These are phyloP conservation scores for Taiozyma onychis DNA, from an alignment of 1,139 yeast species.

Conservation along the genomic window DNA sequence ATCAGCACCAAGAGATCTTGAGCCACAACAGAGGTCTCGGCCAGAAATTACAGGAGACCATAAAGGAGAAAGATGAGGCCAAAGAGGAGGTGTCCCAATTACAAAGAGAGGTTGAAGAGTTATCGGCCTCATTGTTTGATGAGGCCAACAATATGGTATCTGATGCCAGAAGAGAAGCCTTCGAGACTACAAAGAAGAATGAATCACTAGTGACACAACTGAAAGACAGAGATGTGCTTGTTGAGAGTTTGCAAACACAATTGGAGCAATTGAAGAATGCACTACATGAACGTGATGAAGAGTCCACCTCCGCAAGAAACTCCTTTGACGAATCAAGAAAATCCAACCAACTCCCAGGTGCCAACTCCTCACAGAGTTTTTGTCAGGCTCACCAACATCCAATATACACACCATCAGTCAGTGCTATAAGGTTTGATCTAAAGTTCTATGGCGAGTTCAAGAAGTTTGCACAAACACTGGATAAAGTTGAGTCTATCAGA, in stretches of 20 bases:
- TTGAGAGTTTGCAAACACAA: slow-evolving; percentile 65
- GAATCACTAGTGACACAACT: slow-evolving; percentile 56
- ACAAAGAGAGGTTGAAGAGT: slow-evolving; percentile 69
- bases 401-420: slow-evolving; percentile 47
- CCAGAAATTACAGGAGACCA: slow-evolving; percentile 30
- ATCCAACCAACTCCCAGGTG: background rate
- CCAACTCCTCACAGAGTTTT: slow-evolving; percentile 5
- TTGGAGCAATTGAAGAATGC: slow-evolving; percentile 62
- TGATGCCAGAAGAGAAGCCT: slow-evolving; percentile 57
- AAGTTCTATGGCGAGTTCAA: slow-evolving; percentile 31
- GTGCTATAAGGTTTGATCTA: slow-evolving; percentile 56
- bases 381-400: slow-evolving; percentile 13
- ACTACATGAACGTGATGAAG: slow-evolving; percentile 38
- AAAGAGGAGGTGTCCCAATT: slow-evolving; percentile 55
- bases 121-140: slow-evolving; percentile 67
- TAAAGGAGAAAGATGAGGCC: slow-evolving; percentile 40
- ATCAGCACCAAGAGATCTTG: slow-evolving; percentile 24
- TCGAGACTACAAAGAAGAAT: slow-evolving; percentile 43
- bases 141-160: slow-evolving; percentile 81
- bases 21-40: slow-evolving; percentile 32
- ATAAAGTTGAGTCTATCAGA: slow-evolving; percentile 27
- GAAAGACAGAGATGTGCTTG: slow-evolving; percentile 64
- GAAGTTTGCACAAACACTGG: slow-evolving; percentile 29
- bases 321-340: slow-evolving; percentile 12
- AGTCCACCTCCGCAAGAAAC: slow-evolving; percentile 20